Evolutionary conservation across 2,329 filamentous ascomycete genomes (phyloP), one percentile per base, ranked within the genome.

Genomic region (Phoma sp.): DNA sequence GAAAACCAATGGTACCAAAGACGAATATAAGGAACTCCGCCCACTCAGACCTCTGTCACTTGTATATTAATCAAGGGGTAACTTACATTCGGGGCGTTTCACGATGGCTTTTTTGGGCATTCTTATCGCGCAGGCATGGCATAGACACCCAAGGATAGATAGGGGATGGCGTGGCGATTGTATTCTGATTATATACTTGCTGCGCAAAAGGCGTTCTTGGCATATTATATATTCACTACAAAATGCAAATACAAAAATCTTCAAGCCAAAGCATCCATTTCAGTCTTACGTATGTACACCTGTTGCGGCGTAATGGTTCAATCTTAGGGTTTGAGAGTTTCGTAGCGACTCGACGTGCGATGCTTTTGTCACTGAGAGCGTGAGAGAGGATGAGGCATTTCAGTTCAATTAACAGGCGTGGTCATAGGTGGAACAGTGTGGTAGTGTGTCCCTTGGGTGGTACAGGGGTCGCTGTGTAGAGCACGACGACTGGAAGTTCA

Each of bases 81-180:
- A 11, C 18, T 18, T 43, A 7, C 28, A 34, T 17, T 20, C 4
- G 33, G 7, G 45, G 39, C 33, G 39, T 49, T 49, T 26, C 3
- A 43, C 14, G 29, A 26, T 5, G 25, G 45, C 39, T 34, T 54
- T 49, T 34, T 54, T 49, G 9, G 15, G 7, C 10, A 46, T 52
- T 25, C 5, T 36, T 45, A 18, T 40, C 14, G 17, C 40, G 33
- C 39, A 26, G 29, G 51, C 45, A 43, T 42, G 21, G 25, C 33
- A 42, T 49, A 54, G 51, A 46, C 39, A 29, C 18, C 28, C 21
- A 18, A 45, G 7, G 33, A 36, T 54, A 54, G 51, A 54, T n/a
- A 28, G 20, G 33, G 43, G 38, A 48, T 37, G 29, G 26, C 38
- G 26, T 20, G 20, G 25, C 2, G 40, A 29, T 21, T 42, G 11